Evolutionary conservation across 1,284 basidiomycete genomes (phyloP), one percentile per base, ranked within the genome.

Genomic region (Pseudozyma flocculosa): DNA sequence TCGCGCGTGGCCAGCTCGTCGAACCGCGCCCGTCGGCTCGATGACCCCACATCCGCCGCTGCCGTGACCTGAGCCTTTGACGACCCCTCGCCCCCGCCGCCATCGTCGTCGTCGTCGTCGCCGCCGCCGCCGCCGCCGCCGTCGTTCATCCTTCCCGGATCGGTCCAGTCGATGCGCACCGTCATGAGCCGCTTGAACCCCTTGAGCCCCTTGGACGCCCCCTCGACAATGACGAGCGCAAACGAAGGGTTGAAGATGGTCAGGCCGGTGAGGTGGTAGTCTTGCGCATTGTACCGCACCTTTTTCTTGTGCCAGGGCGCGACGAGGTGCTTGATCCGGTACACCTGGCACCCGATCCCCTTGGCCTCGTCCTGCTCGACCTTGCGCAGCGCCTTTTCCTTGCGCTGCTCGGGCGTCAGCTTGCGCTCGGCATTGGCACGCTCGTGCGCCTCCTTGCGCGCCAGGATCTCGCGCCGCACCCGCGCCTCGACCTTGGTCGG

Each of bases 401-500:
- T 82, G 22, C 88, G 81, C 78, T 97, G 87, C 42, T 97, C 94
- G 61, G 88, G 87, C 0, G 89, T 95, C 40, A 99, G 83, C 79
- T 94, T 92, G 40, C 92, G 85, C 76, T 90, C 89, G 9, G 85
- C 82, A 72, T 99, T 99, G 84, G 89, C 79, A 81, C 91, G 90
- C 74, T 96, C 90, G 78, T 99, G 95, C 23, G 82, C 83, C 66
- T 92, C 86, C 70, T 88, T 88, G 50, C 95, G 84, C 80, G 88
- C 88, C 0, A 90, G 89, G 30, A 98, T 93, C 78, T 98, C 94
- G 43, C 90, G 84, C 37, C 92, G 83, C 7, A 99, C 93, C 42
- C 89, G 86, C 4, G 93, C 93, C 79, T 99, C 95, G 14, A 99
- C 90, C 64, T 93, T 88, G 2, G 95, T 98, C 1, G 95, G 91